A percentile compares a stretch with the other conserved stretches of the same genome.
These are phyloP conservation scores for Mortierella claussenii DNA, from an alignment of 192 early-diverging fungal genomes.

Conservation along the genomic window DNA sequence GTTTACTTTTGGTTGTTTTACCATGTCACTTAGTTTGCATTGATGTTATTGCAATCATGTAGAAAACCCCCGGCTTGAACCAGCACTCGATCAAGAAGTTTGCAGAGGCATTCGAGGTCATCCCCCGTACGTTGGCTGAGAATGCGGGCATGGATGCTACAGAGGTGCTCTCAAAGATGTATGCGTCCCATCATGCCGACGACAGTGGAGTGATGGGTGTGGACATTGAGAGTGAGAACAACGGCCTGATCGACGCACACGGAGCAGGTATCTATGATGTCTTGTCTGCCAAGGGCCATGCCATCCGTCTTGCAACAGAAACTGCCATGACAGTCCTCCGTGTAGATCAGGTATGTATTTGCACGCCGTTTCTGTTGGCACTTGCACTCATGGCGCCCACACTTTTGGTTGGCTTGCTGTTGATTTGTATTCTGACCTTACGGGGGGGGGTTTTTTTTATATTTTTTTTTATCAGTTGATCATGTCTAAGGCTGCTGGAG, in stretches of 20 bases:
- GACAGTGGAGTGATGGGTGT: conserved; percentile 73
- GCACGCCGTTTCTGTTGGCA: no score
- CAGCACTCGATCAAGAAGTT: conserved; percentile 97
- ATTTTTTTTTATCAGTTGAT: conserved; percentile 73
- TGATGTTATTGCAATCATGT: not conserved
- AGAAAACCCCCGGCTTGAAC: conserved; percentile 91
- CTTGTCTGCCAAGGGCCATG: conserved; percentile 87
- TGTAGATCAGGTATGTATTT: conserved; percentile 86
- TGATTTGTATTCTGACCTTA: conserved; percentile 7
- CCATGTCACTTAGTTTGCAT: not conserved
- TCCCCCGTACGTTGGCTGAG: conserved; percentile 94
- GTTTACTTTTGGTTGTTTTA: not conserved
- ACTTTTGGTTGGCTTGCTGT: not conserved
- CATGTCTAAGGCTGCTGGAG: conserved; percentile 98
- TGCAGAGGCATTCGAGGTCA: conserved; percentile 93
- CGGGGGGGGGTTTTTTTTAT: not conserved
- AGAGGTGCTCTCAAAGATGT: conserved; percentile 90
- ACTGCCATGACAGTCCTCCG: conserved; percentile 93
- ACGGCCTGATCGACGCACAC: conserved; percentile 81
- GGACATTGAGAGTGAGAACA: conserved; percentile 80
- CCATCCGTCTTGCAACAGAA: conserved; percentile 89
- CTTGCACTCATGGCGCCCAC: no score
- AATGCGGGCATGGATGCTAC: conserved; percentile 96
- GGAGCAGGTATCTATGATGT: conserved; percentile 82
- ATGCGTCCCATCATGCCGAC: conserved; percentile 87